Evolutionary conservation across 106 monocot species (phyloP).

Genomic region (Iris macrosiphon): DNA sequence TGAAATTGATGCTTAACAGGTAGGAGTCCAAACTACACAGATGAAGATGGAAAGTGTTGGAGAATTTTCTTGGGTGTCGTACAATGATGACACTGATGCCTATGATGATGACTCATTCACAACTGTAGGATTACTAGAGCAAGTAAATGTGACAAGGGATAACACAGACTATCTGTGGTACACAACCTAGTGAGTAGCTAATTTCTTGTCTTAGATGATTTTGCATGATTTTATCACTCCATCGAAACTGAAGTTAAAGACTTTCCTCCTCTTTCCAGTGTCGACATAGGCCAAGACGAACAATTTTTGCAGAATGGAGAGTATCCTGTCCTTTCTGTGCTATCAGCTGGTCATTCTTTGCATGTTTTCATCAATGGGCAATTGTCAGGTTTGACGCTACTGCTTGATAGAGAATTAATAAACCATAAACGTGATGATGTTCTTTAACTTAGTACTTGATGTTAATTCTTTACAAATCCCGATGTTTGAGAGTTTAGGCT

Average conservation of each 20-base stretch:
- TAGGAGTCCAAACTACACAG: slow-evolving; percentile 50
- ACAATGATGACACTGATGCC: slow-evolving; percentile 44
- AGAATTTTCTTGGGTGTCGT: slow-evolving; percentile 70
- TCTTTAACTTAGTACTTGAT: no score
- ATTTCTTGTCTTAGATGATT: no score
- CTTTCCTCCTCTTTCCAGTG: slow-evolving; percentile 42
- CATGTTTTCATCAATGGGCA: slow-evolving; percentile 67
- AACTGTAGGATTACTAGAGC: slow-evolving; percentile 68
- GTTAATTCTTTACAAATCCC: no score
- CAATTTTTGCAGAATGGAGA: slow-evolving; percentile 42
- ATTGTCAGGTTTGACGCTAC: slow-evolving; percentile 22
- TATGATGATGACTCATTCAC: slow-evolving; percentile 57
- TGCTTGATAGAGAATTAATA: background rate
- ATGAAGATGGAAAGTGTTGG: slow-evolving; percentile 66
- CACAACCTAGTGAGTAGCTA: slow-evolving; percentile 74
- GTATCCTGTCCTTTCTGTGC: slow-evolving; percentile 51
- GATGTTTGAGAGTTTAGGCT: no score
- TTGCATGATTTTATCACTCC: background rate
- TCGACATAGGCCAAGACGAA: slow-evolving; percentile 45
- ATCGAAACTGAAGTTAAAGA: no score
- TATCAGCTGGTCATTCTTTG: slow-evolving; percentile 75
- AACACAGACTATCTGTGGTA: slow-evolving; percentile 94
- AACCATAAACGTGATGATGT: no score
- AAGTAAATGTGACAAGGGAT: slow-evolving; percentile 88
- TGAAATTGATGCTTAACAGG: slow-evolving; percentile 38